Conservation (phyloP, 1,284 basidiomycete species). For the Hemileccinum hortonii region DNA sequence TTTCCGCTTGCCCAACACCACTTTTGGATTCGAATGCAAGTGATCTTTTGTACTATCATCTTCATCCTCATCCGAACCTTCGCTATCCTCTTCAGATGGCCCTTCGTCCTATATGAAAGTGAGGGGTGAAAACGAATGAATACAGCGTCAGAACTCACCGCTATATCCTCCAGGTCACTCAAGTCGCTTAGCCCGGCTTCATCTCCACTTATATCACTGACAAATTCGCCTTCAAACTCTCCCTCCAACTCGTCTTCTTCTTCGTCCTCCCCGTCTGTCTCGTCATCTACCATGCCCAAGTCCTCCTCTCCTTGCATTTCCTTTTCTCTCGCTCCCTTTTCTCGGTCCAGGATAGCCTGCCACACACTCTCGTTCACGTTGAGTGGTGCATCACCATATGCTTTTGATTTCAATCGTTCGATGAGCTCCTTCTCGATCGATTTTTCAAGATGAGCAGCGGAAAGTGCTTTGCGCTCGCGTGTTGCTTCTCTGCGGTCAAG, state of each 20-base stretch:
- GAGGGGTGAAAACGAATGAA: constrained; percentile 4
- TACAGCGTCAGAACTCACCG: constrained; percentile 38
- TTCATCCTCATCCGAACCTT: constrained; percentile 41
- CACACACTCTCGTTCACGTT: constrained; percentile 99
- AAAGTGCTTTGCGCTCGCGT: constrained; percentile 93
- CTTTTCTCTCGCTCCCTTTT: constrained; percentile 53
- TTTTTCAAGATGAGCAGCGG: constrained; percentile 90
- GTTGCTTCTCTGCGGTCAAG: constrained; percentile 92
- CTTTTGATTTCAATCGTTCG: constrained; percentile 92
- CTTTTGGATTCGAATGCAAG: constrained; percentile 41
- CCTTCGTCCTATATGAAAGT: constrained; percentile 12
- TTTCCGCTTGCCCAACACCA: constrained; percentile 70
- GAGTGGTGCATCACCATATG: constrained; percentile 95
- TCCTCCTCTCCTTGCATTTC: constrained; percentile 49
- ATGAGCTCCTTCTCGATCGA: constrained; percentile 96
- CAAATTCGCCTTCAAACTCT: constrained; percentile 77
- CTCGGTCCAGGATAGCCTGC: constrained; percentile 84
- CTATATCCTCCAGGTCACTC: constrained; percentile 73
- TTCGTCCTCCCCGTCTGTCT: constrained; percentile 52
- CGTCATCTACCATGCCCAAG: constrained; percentile 48
- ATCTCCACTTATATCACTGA: constrained; percentile 78
- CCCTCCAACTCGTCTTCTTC: constrained; percentile 51
- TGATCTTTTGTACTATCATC: constrained; percentile 34
- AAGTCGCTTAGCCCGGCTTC: constrained; percentile 65
- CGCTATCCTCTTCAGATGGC: constrained; percentile 24